Conservation (phyloP, 225 moss, liverwort and hornwort species). For the Polytrichum commune region DNA sequence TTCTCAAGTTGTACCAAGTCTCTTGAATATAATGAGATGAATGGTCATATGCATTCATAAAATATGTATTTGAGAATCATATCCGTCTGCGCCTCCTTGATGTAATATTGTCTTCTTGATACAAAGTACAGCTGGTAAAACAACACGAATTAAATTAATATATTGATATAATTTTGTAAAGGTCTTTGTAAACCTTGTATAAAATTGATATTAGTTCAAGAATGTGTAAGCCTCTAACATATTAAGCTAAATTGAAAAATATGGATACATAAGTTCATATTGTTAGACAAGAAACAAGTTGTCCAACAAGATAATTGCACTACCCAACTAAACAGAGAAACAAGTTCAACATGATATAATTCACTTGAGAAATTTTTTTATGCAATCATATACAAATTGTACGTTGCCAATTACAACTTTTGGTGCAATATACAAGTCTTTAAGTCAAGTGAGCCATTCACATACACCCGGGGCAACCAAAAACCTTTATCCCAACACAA, state of each 20-base stretch:
- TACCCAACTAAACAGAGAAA: too few relatives aligned
- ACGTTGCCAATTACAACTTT: conserved; percentile 82
- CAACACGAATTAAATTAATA: background rate
- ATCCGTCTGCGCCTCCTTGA: conserved; percentile 15
- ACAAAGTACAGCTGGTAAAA: conserved; percentile 49
- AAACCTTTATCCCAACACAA: conserved; percentile 90
- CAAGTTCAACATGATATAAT: too few relatives aligned
- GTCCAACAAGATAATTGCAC: too few relatives aligned
- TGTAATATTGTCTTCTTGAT: conserved; percentile 40
- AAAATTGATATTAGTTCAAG: too few relatives aligned
- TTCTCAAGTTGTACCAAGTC: conserved; percentile 5
- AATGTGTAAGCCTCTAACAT: too few relatives aligned
- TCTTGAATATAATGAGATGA: background rate
- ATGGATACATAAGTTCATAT: too few relatives aligned
- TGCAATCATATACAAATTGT: background rate
- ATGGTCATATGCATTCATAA: background rate
- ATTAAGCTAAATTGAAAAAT: too few relatives aligned
- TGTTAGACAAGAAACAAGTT: too few relatives aligned
- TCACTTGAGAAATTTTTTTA: too few relatives aligned
- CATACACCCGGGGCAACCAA: conserved; percentile 70
- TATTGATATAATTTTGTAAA: too few relatives aligned
- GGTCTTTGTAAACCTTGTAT: too few relatives aligned
- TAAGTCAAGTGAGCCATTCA: conserved; percentile 61
- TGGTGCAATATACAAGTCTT: conserved; percentile 80
- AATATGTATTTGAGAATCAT: conserved; percentile 26